Evolutionary conservation across 495 filamentous ascomycete species (phyloP).

Genomic region (Neurospora sp.): DNA sequence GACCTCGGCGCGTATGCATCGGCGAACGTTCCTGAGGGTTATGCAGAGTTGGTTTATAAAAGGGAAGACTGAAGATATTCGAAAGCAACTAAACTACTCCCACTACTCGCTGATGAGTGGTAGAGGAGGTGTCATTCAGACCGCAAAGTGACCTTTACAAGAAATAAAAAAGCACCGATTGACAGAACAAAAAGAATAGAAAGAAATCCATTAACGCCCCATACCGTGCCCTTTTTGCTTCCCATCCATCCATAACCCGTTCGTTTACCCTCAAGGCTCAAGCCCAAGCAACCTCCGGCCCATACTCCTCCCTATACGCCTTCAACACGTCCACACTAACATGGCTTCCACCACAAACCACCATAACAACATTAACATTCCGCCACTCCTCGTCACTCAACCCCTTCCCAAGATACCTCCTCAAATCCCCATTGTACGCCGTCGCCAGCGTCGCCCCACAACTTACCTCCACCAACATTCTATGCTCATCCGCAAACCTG

Average conservation of each 20-base stretch:
- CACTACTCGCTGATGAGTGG: not conserved
- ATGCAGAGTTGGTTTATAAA: slow-evolving; percentile 18
- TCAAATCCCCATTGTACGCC: slow-evolving; percentile 53
- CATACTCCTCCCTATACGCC: slow-evolving; percentile 51
- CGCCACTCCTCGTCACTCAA: slow-evolving; percentile 41
- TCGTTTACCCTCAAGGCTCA: not conserved
- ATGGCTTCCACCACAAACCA: slow-evolving; percentile 80
- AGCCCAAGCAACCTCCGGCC: not conserved
- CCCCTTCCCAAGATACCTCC: slow-evolving; percentile 48
- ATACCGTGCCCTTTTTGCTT: not conserved
- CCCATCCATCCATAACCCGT: not conserved
- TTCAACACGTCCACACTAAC: slow-evolving; percentile 57
- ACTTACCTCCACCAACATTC: slow-evolving; percentile 71
- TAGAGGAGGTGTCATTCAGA: too few species aligned
- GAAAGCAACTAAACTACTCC: too few species aligned
- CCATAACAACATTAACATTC: slow-evolving; percentile 65
- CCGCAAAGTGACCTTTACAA: too few species aligned
- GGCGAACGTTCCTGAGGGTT: slow-evolving; percentile 8
- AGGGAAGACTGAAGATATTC: not conserved
- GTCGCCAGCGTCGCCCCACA: slow-evolving; percentile 71
- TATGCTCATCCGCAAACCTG: slow-evolving; percentile 70
- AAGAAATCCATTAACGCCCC: not conserved
- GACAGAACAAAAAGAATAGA: too few species aligned
- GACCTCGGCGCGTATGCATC: slow-evolving; percentile 9
- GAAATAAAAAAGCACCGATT: not conserved